Percentiles rank a stretch among this genome's conserved stretches.
Conservation (phyloP, 2,329 filamentous ascomycete genomes). For the Fusarium pininemorale region DNA sequence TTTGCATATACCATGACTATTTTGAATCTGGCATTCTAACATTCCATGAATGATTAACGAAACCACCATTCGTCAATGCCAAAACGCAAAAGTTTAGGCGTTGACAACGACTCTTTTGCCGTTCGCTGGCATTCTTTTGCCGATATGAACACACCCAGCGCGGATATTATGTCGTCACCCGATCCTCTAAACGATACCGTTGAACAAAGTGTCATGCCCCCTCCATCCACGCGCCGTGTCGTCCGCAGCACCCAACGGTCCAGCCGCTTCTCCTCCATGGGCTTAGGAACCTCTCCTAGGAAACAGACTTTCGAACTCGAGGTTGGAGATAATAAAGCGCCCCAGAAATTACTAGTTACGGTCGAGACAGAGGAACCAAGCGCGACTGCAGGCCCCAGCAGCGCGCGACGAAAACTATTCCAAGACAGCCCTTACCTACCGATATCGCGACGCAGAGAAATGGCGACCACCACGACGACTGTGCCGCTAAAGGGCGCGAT, state of each 20-base stretch:
- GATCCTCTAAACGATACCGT: conserved; percentile 58
- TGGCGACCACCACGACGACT: conserved; percentile 56
- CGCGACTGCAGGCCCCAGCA: conserved; percentile 46
- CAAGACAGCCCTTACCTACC: conserved; percentile 53
- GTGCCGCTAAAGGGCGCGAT: conserved; percentile 60
- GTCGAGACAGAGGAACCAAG: conserved; percentile 60
- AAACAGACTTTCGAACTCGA: conserved; percentile 68
- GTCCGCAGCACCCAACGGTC: conserved; percentile 58
- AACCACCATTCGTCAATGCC: conserved; percentile 42
- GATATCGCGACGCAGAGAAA: conserved; percentile 48
- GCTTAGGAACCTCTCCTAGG: conserved; percentile 56
- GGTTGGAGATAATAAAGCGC: conserved; percentile 59
- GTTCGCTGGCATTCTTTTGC: conserved; percentile 50
- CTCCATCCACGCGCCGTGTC: conserved; percentile 52
- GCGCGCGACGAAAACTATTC: conserved; percentile 54
- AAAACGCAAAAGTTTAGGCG: conserved; percentile 39
- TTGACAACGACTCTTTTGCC: conserved; percentile 41
- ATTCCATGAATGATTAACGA: conserved; percentile 36
- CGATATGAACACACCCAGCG: conserved; percentile 49
- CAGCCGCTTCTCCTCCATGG: conserved; percentile 48
- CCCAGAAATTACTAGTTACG: conserved; percentile 64
- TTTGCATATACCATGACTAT: conserved; percentile 9
- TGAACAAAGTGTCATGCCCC: conserved; percentile 46
- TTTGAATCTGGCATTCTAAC: conserved; percentile 14
- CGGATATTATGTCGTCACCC: conserved; percentile 60